Conservation (phyloP, 768 basidiomycete genomes). For the Lepiota brunneoincarnata region DNA sequence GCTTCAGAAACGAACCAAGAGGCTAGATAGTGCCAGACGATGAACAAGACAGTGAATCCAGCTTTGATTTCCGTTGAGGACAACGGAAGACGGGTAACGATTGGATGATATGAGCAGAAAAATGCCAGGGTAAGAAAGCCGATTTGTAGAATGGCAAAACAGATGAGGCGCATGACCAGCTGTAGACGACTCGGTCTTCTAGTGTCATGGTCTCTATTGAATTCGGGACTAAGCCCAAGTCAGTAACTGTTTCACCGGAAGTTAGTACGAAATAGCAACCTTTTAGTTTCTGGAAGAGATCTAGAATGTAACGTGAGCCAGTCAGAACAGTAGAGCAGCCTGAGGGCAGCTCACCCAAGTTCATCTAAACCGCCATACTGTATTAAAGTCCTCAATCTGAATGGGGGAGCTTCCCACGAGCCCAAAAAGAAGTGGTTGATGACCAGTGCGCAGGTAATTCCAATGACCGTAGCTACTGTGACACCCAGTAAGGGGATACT, state of each 20-base stretch:
- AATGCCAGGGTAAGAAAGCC: not conserved
- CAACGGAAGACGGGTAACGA: too few species aligned
- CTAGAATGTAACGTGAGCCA: too few species aligned
- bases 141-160: not conserved
- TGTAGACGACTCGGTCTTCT: too few species aligned
- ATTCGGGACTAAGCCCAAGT: too few species aligned
- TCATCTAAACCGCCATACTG: not conserved
- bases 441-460: not conserved
- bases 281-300: too few species aligned
- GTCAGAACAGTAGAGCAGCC: not conserved
- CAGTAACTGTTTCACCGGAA: too few species aligned
- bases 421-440: not conserved
- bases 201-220: too few species aligned
- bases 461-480: not conserved
- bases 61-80: not conserved
- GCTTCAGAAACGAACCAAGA: not conserved
- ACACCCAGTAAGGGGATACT: not conserved
- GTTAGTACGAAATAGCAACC: too few species aligned
- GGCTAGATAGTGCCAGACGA: conserved; percentile 1
- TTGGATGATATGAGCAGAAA: not conserved
- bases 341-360: not conserved
- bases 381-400: not conserved
- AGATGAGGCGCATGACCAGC: not conserved
- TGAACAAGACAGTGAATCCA: not conserved
- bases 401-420: not conserved